Conservation (phyloP, 129 eudicot species). For the Glebionis coronaria region DNA sequence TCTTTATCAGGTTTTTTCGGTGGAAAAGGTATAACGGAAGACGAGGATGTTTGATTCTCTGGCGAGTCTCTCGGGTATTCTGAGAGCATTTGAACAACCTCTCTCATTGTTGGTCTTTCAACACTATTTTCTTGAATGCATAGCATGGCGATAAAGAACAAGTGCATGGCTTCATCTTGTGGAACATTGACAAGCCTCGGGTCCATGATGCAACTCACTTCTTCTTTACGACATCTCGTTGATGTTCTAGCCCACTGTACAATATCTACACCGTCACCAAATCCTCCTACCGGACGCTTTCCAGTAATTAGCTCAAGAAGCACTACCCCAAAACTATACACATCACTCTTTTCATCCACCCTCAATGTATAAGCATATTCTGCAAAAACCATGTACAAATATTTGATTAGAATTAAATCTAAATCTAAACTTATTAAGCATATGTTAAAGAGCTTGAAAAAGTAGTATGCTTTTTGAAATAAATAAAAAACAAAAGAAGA, state of each 20-base stretch:
- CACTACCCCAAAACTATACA: conserved; percentile 89
- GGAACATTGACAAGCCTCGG: conserved; percentile 59
- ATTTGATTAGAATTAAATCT: background rate
- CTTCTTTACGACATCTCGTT: conserved; percentile 57
- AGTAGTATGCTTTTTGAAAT: background rate
- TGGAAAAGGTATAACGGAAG: conserved; percentile 29
- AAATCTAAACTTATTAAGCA: too few species aligned
- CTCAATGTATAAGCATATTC: conserved; percentile 86
- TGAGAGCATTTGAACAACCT: conserved; percentile 78
- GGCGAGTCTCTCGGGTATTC: conserved; percentile 54
- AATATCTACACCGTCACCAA: conserved; percentile 92
- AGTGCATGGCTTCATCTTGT: conserved; percentile 70
- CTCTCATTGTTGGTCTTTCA: conserved; percentile 90
- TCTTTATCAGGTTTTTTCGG: conserved; percentile 31
- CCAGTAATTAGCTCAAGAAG: conserved; percentile 79
- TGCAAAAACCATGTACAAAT: conserved; percentile 23
- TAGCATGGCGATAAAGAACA: conserved; percentile 76
- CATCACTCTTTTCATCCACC: conserved; percentile 94
- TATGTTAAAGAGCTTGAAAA: too few species aligned
- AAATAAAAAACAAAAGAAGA: background rate
- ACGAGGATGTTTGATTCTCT: conserved; percentile 42
- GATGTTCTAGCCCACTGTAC: conserved; percentile 66
- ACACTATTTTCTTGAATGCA: conserved; percentile 78
- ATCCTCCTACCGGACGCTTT: conserved; percentile 74
- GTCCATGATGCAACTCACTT: conserved; percentile 50